Percentiles rank a stretch among this genome's conserved stretches.
Conservation (phyloP, 129 eudicot genomes). For the Dittrichia graveolens region DNA sequence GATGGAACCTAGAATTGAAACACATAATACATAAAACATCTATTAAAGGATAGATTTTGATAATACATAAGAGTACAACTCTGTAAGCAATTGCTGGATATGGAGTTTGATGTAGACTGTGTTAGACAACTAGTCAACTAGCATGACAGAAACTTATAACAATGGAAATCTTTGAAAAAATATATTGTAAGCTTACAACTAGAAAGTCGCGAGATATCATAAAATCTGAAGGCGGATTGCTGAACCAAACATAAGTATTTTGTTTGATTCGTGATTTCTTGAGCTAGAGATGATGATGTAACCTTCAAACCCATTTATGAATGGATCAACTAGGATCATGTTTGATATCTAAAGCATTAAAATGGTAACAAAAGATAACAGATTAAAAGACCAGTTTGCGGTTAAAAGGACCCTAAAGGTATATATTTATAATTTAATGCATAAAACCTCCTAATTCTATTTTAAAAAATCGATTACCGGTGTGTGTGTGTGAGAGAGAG, state of each 20-base stretch:
- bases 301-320: neutral
- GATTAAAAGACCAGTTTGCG: no score
- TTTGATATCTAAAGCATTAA: no score
- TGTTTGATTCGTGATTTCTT: neutral
- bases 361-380: no score
- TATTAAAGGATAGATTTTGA: neutral
- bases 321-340: neutral
- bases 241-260: neutral
- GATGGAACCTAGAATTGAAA: conserved; percentile 53
- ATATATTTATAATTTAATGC: no score
- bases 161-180: no score
- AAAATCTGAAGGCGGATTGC: neutral
- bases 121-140: no score
- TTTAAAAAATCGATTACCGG: neutral
- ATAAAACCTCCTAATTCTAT: neutral
- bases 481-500: neutral
- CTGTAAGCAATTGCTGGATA: no score
- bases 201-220: neutral
- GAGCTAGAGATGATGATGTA: neutral
- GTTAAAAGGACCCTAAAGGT: no score
- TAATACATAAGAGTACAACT: no score
- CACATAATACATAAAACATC: neutral
- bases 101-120: no score
- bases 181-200: neutral
- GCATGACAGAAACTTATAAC: no score